Evolutionary conservation across 768 basidiomycete species (phyloP).

Genomic region (Psilocybe cubensis): DNA sequence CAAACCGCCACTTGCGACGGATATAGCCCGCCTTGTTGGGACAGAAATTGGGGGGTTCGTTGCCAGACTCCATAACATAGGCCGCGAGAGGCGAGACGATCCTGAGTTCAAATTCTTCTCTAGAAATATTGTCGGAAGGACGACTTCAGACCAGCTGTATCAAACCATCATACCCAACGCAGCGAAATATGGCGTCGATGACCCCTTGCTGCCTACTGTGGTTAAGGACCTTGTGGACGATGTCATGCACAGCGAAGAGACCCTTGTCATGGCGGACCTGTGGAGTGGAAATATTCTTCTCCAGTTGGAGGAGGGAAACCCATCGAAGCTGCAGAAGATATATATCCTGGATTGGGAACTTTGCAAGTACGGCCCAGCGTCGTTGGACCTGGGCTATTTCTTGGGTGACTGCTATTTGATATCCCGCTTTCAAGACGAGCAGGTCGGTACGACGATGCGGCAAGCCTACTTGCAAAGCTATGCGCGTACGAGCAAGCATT

Average conservation of each 20-base stretch:
- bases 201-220: not conserved
- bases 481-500: not conserved
- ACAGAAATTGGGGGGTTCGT: not conserved
- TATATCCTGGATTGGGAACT: constrained; percentile 5
- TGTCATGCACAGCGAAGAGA: constrained; percentile 1
- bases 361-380: constrained; percentile 4
- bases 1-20: not conserved
- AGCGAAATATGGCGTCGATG: not conserved
- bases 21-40: not conserved
- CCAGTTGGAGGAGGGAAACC: not conserved
- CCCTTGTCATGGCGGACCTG: constrained; percentile 5
- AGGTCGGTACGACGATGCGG: not conserved
- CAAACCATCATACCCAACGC: constrained; percentile 1
- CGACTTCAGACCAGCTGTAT: not conserved
- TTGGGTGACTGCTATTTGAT: constrained; percentile 3
- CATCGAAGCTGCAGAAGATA: not conserved
- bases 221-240: not conserved
- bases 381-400: constrained; percentile 9
- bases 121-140: not conserved
- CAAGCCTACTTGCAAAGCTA: not conserved
- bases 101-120: constrained; percentile 1
- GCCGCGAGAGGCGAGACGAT: not conserved
- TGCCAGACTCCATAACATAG: not conserved
- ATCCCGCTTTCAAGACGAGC: not conserved
- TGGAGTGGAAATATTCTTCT: constrained; percentile 9